These are phyloP conservation scores for Heliamphora exappendiculata DNA, from an alignment of 148 eudicot species.

Conservation along the genomic window DNA sequence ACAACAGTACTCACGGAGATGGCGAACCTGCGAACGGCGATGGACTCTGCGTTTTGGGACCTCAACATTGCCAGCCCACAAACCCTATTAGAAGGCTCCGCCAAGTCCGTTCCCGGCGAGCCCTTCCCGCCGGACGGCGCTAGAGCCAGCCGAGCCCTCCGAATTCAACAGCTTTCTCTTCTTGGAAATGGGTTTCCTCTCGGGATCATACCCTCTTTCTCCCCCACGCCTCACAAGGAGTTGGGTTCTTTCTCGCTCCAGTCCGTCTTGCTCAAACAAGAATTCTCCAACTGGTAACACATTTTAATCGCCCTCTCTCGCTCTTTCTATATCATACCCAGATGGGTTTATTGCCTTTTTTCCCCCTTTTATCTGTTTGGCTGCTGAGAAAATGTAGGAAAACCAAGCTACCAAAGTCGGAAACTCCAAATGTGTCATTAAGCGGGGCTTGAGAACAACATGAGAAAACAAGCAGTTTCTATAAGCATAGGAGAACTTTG, in stretches of 20 bases:
- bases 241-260: conserved; percentile 64
- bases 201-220: conserved; percentile 59
- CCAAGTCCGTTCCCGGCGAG: conserved; percentile 54
- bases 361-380: too few relatives aligned
- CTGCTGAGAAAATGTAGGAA: too few relatives aligned
- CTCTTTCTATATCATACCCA: background rate
- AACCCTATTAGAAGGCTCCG: conserved; percentile 44
- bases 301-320: background rate
- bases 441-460: background rate
- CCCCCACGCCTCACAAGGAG: conserved; percentile 36
- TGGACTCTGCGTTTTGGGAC: conserved; percentile 77
- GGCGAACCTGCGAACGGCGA: conserved; percentile 74
- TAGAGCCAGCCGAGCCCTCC: conserved; percentile 41
- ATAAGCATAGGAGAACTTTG: background rate
- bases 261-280: conserved; percentile 41
- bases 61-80: conserved; percentile 47
- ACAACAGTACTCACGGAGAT: too few relatives aligned
- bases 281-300: conserved; percentile 28
- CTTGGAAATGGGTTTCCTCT: conserved; percentile 66
- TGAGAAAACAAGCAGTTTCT: background rate
- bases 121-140: conserved; percentile 57
- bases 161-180: conserved; percentile 56
- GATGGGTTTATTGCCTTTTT: background rate
- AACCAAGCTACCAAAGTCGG: background rate
- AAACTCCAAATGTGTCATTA: background rate